Percentiles rank a stretch among this genome's conserved stretches.
phyloP scores from a whole-genome alignment of 192 early-diverging fungal genomes.

The Backusella westeae region DNA sequence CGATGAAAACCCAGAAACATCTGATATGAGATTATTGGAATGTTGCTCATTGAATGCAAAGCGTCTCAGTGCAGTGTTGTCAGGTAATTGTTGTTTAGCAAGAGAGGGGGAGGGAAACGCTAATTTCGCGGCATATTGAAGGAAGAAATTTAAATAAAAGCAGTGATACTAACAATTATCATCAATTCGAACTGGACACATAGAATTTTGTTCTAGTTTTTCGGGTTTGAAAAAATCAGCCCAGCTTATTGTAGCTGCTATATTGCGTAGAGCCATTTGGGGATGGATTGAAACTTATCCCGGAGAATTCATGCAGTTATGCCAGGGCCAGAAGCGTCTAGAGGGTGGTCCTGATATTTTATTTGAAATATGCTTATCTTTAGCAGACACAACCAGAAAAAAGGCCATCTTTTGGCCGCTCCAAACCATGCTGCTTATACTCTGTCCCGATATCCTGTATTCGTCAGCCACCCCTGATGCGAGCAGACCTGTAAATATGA shows the following conservation, averaged over 20 bases:
- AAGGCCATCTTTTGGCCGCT: constrained; percentile 83
- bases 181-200: not conserved
- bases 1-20: constrained; percentile 67
- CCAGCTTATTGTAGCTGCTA: constrained; percentile 72
- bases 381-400: constrained; percentile 62
- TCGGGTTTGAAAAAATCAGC: constrained; percentile 62
- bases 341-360: constrained; percentile 73
- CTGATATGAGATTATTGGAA: constrained; percentile 87
- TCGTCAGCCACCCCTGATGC: constrained; percentile 44
- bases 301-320: constrained; percentile 77
- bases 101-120: too few species aligned
- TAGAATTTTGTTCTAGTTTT: constrained; percentile 52
- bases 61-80: constrained; percentile 66
- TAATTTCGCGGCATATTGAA: not conserved
- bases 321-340: constrained; percentile 55
- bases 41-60: constrained; percentile 77
- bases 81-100: constrained; percentile 37
- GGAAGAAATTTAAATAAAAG: constrained; percentile 1
- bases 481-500: constrained; percentile 16
- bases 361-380: constrained; percentile 64
- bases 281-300: constrained; percentile 90
- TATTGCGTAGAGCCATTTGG: constrained; percentile 85
- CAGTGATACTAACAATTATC: not conserved
- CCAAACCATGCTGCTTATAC: constrained; percentile 77
- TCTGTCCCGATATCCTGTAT: constrained; percentile 82